Evolutionary conservation across 1,284 basidiomycete species (phyloP).

Genomic region (Cystobasidium sp.): DNA sequence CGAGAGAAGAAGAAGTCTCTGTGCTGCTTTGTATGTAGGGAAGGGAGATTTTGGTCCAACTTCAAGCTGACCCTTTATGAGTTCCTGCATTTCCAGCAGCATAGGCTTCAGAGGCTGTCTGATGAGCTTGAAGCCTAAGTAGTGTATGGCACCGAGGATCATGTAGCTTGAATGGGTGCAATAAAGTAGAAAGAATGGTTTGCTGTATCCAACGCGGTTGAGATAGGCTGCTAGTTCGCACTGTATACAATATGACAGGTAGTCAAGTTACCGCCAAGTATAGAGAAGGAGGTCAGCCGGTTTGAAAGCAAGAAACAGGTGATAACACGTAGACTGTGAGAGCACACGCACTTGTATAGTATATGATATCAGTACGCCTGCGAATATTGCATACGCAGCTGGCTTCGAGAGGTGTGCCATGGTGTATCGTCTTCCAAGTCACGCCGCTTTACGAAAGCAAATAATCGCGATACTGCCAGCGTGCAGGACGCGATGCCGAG

Average conservation of each 20-base stretch:
- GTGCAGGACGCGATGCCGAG: background rate
- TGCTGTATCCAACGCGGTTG: constrained; percentile 28
- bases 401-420: constrained; percentile 36
- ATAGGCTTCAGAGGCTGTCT: constrained; percentile 21
- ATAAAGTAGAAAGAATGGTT: constrained; percentile 58
- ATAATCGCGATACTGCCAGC: background rate
- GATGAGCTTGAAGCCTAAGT: constrained; percentile 43
- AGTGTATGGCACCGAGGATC: constrained; percentile 48
- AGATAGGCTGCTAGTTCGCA: constrained; percentile 66
- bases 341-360: constrained; percentile 54
- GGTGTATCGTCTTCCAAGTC: constrained; percentile 7
- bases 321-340: background rate
- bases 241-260: constrained; percentile 65
- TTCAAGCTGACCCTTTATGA: constrained; percentile 39
- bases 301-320: background rate
- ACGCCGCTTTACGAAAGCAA: background rate
- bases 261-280: background rate
- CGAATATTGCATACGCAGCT: constrained; percentile 43
- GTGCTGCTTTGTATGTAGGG: constrained; percentile 34
- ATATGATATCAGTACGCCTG: constrained; percentile 45
- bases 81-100: constrained; percentile 19
- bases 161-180: constrained; percentile 67
- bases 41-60: constrained; percentile 27
- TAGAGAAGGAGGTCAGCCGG: background rate
- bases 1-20: constrained; percentile 44